Evolutionary conservation across 1,284 basidiomycete genomes (phyloP).

Genomic region (Hymenochaete sp.): DNA sequence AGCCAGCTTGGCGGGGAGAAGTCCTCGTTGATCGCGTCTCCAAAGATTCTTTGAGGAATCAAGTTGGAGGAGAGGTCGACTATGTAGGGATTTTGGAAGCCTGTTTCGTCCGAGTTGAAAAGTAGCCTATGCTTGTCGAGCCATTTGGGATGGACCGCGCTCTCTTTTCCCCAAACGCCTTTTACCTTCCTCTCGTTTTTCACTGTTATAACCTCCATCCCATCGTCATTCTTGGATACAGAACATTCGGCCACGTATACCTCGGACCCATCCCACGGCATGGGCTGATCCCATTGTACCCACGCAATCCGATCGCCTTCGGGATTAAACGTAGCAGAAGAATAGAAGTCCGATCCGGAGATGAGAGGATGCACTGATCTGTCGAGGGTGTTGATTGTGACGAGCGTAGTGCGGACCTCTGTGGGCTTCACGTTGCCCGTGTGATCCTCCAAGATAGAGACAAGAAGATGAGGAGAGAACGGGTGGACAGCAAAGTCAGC

Average conservation of each 20-base stretch:
- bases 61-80: slow-evolving; percentile 19
- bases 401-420: slow-evolving; percentile 49
- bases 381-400: slow-evolving; percentile 41
- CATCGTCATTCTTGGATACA: not conserved
- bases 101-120: slow-evolving; percentile 61
- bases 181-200: slow-evolving; percentile 34
- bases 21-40: slow-evolving; percentile 41
- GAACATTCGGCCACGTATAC: slow-evolving; percentile 44
- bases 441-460: slow-evolving; percentile 54
- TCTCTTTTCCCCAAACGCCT: slow-evolving; percentile 38
- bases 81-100: slow-evolving; percentile 62
- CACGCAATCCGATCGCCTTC: slow-evolving; percentile 60
- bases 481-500: slow-evolving; percentile 47
- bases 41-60: slow-evolving; percentile 35
- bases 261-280: slow-evolving; percentile 73
- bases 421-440: slow-evolving; percentile 47
- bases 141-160: slow-evolving; percentile 55
- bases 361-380: slow-evolving; percentile 36
- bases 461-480: slow-evolving; percentile 5
- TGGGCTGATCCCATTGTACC: slow-evolving; percentile 70
- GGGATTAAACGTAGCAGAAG: slow-evolving; percentile 53
- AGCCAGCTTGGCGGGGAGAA: slow-evolving; percentile 53
- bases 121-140: slow-evolving; percentile 46
- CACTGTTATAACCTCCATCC: slow-evolving; percentile 24
- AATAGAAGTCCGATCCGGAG: slow-evolving; percentile 62